Conservation (phyloP, 176 grass and related monocot species). For the Aegilops bicornis region DNA sequence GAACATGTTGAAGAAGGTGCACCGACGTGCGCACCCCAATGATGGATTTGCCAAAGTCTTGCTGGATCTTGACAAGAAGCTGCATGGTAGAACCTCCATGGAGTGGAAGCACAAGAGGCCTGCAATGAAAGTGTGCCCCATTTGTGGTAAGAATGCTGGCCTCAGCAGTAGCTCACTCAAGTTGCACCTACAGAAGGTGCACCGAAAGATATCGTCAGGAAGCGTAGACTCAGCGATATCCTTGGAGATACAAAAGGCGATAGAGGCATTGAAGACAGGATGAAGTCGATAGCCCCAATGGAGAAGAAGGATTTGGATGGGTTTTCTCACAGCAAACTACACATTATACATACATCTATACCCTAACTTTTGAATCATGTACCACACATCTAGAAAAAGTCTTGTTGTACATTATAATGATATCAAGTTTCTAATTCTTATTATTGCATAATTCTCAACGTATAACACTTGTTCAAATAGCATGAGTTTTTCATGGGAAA, state of each 20-base stretch:
- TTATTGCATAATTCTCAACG: not conserved
- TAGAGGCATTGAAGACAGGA: constrained; percentile 52
- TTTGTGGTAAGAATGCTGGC: constrained; percentile 81
- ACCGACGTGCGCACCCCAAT: constrained; percentile 80
- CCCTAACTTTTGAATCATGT: not conserved
- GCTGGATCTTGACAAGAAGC: constrained; percentile 67
- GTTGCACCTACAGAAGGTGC: constrained; percentile 85
- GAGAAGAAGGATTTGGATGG: constrained; percentile 50
- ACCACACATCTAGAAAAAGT: not conserved
- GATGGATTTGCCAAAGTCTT: constrained; percentile 86
- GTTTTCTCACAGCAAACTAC: not conserved
- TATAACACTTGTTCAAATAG: not conserved
- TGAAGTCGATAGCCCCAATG: constrained; percentile 41
- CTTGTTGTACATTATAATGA: not conserved
- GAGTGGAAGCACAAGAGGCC: constrained; percentile 82
- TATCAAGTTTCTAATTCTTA: not conserved
- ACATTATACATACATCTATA: not conserved
- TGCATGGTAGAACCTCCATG: constrained; percentile 78
- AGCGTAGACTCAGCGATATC: constrained; percentile 82
- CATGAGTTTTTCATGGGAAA: not conserved
- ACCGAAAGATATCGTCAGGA: constrained; percentile 68
- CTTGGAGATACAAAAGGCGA: constrained; percentile 76
- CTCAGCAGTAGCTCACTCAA: constrained; percentile 93
- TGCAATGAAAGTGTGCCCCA: constrained; percentile 77
- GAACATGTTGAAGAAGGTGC: constrained; percentile 79